phyloP scores from a whole-genome alignment of 140 eudicot species.

The Flaveria floridana region DNA sequence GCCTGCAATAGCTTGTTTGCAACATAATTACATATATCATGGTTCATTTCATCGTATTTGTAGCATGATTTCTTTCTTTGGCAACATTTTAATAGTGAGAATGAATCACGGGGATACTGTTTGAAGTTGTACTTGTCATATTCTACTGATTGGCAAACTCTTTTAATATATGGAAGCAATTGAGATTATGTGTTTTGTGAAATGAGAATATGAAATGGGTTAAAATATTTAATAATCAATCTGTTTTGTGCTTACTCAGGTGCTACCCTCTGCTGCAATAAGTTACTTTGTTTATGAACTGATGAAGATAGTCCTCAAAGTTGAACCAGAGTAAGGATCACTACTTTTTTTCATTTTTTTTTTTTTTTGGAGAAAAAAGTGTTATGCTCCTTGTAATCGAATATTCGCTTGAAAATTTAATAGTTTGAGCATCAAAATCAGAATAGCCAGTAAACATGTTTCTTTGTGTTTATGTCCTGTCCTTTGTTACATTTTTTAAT shows the following conservation, averaged over 20 bases:
- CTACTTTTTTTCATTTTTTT: background rate
- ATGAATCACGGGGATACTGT: background rate
- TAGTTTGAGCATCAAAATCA: constrained; percentile 16
- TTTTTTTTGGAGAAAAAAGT: background rate
- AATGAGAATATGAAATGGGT: no score
- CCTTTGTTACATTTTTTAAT: background rate
- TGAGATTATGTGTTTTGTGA: no score
- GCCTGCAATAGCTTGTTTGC: no score
- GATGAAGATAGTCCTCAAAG: constrained; percentile 91
- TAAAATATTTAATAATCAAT: background rate
- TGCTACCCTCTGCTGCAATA: constrained; percentile 91
- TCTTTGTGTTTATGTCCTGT: background rate
- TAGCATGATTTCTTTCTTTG: no score
- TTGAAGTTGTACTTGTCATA: background rate
- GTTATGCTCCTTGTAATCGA: background rate
- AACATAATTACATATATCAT: no score
- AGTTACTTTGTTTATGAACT: constrained; percentile 89
- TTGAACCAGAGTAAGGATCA: constrained; percentile 44
- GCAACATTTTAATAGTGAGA: background rate
- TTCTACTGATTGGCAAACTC: background rate
- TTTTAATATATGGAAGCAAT: no score
- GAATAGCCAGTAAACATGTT: constrained; percentile 13
- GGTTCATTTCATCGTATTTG: no score
- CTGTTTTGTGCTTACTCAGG: constrained; percentile 46
- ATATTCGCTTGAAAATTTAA: background rate